A percentile compares a stretch with the other conserved stretches of the same genome.
These are phyloP conservation scores for Mitragyna speciosa DNA, from an alignment of 257 asterid species.

Conservation along the genomic window DNA sequence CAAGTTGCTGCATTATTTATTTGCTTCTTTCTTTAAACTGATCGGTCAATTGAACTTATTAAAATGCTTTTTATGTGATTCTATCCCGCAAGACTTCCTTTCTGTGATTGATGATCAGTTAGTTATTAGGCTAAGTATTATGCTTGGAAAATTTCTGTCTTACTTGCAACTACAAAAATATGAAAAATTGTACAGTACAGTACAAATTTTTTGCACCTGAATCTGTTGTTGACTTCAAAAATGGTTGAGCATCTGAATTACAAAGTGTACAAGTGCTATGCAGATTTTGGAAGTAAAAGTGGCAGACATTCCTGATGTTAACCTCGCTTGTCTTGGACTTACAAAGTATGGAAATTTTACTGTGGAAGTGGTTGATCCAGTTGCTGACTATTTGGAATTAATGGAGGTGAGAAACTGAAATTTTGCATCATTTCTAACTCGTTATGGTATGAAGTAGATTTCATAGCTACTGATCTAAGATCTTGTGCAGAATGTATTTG, in stretches of 20 bases:
- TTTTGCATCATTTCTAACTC: slow-evolving; percentile 5
- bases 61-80: not conserved
- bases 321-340: slow-evolving; percentile 64
- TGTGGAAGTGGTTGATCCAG: slow-evolving; percentile 93
- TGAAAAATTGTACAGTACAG: not conserved
- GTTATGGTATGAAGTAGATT: not conserved
- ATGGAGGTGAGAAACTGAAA: slow-evolving; percentile 67
- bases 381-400: slow-evolving; percentile 89
- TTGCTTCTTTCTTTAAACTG: not conserved
- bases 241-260: slow-evolving; percentile 22
- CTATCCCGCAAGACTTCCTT: not conserved
- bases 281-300: slow-evolving; percentile 85
- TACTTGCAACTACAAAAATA: not conserved
- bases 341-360: slow-evolving; percentile 61
- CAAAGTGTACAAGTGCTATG: slow-evolving; percentile 36
- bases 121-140: not conserved
- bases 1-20: not conserved
- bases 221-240: not conserved
- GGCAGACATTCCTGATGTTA: slow-evolving; percentile 81
- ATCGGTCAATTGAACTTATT: not conserved
- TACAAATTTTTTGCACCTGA: not conserved
- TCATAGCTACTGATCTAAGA: slow-evolving; percentile 15
- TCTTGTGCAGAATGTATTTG: slow-evolving; percentile 80
- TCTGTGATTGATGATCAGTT: not conserved
- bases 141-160: not conserved